Percentiles rank a stretch among this genome's conserved stretches.
Conservation (phyloP, 345 rosid species). For the Passiflora organensis region DNA sequence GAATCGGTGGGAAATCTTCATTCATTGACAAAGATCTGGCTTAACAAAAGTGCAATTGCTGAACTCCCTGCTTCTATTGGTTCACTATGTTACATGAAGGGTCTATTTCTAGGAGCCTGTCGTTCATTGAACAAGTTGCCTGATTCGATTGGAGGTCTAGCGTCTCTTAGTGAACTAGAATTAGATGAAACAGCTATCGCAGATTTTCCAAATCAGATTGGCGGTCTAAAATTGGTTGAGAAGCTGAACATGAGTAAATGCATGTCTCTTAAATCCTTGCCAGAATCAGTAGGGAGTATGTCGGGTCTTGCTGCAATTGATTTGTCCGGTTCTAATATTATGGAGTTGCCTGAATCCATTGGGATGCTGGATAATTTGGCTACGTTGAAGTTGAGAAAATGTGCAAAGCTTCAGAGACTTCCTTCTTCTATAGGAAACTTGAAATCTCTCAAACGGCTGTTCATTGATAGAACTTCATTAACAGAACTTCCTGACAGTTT, state of each 20-base stretch:
- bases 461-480: slow-evolving; percentile 40
- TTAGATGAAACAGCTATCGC: slow-evolving; percentile 24
- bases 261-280: slow-evolving; percentile 17
- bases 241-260: slow-evolving; percentile 32
- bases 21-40: slow-evolving; percentile 21
- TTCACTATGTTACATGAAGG: slow-evolving; percentile 30
- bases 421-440: slow-evolving; percentile 41
- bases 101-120: slow-evolving; percentile 25
- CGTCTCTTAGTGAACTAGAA: slow-evolving; percentile 24
- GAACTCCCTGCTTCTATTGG: slow-evolving; percentile 42
- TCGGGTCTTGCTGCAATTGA: slow-evolving; percentile 25
- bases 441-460: slow-evolving; percentile 29
- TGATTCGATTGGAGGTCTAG: slow-evolving; percentile 36
- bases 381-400: slow-evolving; percentile 24
- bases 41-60: slow-evolving; percentile 19
- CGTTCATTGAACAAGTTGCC: slow-evolving; percentile 29
- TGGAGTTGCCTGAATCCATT: slow-evolving; percentile 43
- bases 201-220: slow-evolving; percentile 38
- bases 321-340: slow-evolving; percentile 22
- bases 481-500: slow-evolving; percentile 36
- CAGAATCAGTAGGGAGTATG: slow-evolving; percentile 39
- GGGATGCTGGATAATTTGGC: slow-evolving; percentile 44
- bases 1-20: slow-evolving; percentile 33
- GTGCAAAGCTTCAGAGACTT: slow-evolving; percentile 33
- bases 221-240: slow-evolving; percentile 32